A percentile compares a stretch with the other conserved stretches of the same genome.
phyloP scores from a whole-genome alignment of 2,329 filamentous ascomycete genomes.

The Teratosphaeria destructans region DNA sequence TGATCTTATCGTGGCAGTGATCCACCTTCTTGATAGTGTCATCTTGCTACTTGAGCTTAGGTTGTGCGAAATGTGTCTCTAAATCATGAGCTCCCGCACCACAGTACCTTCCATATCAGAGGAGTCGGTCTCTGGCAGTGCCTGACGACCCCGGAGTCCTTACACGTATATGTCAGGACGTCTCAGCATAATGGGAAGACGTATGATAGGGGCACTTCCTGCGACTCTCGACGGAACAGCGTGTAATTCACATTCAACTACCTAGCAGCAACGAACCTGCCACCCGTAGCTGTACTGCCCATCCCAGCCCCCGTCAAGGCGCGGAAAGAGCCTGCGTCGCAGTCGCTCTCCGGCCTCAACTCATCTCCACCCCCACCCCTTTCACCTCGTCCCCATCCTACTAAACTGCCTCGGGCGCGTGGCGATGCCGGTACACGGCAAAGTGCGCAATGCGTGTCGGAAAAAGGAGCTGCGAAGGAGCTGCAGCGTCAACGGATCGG shows the following conservation, averaged over 20 bases:
- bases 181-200: neutral
- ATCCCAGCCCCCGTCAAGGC: neutral
- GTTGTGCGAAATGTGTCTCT: too few relatives aligned
- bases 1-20: neutral
- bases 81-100: too few relatives aligned
- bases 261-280: neutral
- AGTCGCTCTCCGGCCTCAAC: neutral
- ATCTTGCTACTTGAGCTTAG: too few relatives aligned
- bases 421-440: neutral
- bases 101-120: too few relatives aligned
- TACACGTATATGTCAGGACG: too few relatives aligned
- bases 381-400: neutral
- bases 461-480: neutral
- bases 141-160: too few relatives aligned
- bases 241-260: neutral
- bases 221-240: neutral
- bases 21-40: neutral
- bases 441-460: neutral
- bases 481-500: neutral
- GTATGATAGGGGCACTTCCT: neutral
- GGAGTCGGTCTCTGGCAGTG: too few relatives aligned
- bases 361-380: neutral
- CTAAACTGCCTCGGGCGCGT: neutral
- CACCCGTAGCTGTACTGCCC: neutral
- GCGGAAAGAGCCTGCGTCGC: neutral